Evolutionary conservation across 164 flowering plant species (phyloP), one percentile per base, ranked within the genome.

Genomic region (Piper betle): DNA sequence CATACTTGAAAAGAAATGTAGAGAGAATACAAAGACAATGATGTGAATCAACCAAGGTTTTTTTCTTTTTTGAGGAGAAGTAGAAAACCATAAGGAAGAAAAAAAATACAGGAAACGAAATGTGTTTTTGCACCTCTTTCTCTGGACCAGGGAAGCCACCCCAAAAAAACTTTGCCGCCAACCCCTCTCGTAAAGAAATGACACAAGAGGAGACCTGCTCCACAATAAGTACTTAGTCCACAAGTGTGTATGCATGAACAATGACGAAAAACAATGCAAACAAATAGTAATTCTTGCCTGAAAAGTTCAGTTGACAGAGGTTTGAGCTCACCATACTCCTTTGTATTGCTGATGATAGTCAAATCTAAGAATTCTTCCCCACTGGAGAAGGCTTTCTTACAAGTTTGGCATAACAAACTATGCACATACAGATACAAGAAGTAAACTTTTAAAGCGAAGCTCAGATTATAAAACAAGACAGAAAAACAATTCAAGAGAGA

Each of bases 131-230:
- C 64, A 88, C 97, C 96, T 91, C 98, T 71, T 80, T 84, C 64
- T 88, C 86, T 39, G 82, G 85, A 40, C 98, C 96, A 6, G 95
- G 95, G 63, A 85, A 88, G 71, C 96, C 96, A 69, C 88, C 89
- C 80, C 67, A 72, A 18, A 75, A 68, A 91, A 88, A 68, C 71
- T 80, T 73, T 91, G 96, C 48, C 96, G 86, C 95, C 95, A 91
- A 39, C 98, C 98, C 72, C 98, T 80, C 77, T 91, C 98, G 69
- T 91, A 91, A 6, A 91, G 79, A 69, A 75, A 86, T 43, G 96
- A 85, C 59, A 91, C 77, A 70, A 85, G 62, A 40, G 83, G 82
- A 60, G 62, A 68, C 81, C 96, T 85, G 84, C 52, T 71, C 42
- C 62, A 66, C 68, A 1, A 46, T 10, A 46, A 10, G 15, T 46